Conservation (phyloP, 352 stramenopile species). For the Phytopythium delawarense region DNA sequence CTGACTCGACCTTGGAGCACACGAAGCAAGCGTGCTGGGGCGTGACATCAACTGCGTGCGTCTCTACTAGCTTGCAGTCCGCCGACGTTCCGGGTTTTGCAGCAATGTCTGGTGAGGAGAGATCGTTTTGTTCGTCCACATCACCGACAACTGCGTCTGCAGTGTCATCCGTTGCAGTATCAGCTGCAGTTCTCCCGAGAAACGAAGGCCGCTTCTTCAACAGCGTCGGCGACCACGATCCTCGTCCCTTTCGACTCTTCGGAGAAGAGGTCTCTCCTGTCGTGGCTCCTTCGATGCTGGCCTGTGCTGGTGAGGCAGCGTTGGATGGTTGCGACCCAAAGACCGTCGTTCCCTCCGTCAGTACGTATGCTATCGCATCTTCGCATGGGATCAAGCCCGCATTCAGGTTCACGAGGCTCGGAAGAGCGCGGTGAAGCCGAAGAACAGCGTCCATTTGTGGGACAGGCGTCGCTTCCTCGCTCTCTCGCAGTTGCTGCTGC, state of each 20-base stretch:
- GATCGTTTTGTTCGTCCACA: background rate
- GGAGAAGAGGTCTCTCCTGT: background rate
- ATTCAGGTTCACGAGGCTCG: conserved; percentile 46
- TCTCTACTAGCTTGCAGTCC: background rate
- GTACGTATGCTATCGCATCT: conserved; percentile 31
- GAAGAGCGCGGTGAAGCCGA: conserved; percentile 28
- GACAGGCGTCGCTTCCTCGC: background rate
- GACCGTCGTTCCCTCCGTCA: conserved; percentile 37
- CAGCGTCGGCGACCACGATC: conserved; percentile 40
- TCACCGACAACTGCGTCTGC: background rate
- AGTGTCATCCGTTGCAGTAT: background rate
- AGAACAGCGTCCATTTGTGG: conserved; percentile 6
- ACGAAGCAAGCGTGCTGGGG: conserved; percentile 4
- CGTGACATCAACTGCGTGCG: background rate
- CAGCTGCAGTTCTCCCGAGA: background rate
- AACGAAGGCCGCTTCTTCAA: conserved; percentile 21
- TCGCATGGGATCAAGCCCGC: conserved; percentile 22
- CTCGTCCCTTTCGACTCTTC: conserved; percentile 10
- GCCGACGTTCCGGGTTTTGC: background rate
- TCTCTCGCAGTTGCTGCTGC: conserved; percentile 16
- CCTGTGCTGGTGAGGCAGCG: background rate
- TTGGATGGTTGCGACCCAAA: conserved; percentile 32
- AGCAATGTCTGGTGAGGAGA: background rate
- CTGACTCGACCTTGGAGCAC: background rate
- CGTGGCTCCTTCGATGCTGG: no score